Conservation (phyloP, 306 rosid species). For the Medicago truncatula region DNA sequence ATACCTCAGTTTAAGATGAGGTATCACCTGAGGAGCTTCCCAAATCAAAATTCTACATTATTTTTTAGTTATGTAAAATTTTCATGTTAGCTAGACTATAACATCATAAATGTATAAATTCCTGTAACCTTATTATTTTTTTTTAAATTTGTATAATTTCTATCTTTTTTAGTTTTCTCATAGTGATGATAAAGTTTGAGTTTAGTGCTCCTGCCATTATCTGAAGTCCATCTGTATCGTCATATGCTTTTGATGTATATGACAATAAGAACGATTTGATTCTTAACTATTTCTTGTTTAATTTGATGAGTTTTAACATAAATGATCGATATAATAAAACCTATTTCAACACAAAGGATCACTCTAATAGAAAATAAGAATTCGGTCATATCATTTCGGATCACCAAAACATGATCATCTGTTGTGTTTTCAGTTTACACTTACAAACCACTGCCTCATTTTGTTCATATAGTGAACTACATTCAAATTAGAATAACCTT, state of each 20-base stretch:
- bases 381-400: conserved; percentile 6
- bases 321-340: not conserved
- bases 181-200: too few relatives aligned
- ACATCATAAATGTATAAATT: conserved; percentile 17
- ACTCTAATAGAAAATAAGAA: conserved; percentile 14
- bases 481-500: too few relatives aligned
- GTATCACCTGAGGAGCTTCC: not conserved
- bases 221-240: too few relatives aligned
- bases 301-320: too few relatives aligned
- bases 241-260: too few relatives aligned
- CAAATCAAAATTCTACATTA: conserved; percentile 14
- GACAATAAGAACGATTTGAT: too few relatives aligned
- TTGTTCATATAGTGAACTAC: too few relatives aligned
- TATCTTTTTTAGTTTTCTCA: too few relatives aligned
- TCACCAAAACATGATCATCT: conserved; percentile 12
- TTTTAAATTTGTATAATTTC: too few relatives aligned
- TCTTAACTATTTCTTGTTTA: too few relatives aligned
- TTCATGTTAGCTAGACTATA: conserved; percentile 18
- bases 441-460: conserved; percentile 27
- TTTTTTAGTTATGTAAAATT: conserved; percentile 16
- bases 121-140: too few relatives aligned
- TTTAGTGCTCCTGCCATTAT: too few relatives aligned
- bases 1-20: conserved; percentile 31
- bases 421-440: conserved; percentile 6
- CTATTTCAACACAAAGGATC: not conserved